These are phyloP conservation scores for Magnaporthiopsis incrustans DNA, from an alignment of 2,329 filamentous ascomycete species.

Conservation along the genomic window DNA sequence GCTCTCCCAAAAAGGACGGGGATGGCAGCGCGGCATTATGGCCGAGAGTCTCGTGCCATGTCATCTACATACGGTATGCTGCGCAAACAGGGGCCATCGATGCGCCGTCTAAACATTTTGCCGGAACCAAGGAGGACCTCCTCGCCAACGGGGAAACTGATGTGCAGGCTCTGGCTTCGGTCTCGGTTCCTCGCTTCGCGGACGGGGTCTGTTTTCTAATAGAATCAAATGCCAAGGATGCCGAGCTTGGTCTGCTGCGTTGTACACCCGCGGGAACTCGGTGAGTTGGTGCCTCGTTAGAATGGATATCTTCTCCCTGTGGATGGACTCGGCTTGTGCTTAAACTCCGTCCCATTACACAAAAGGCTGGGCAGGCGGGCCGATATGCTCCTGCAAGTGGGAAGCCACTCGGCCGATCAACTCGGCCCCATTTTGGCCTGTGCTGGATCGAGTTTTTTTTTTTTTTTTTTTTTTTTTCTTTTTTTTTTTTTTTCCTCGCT, in stretches of 20 bases:
- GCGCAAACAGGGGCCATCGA: not conserved
- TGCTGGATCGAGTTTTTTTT: not conserved
- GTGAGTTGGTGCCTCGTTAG: not conserved
- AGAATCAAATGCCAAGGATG: no score
- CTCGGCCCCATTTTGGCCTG: not conserved
- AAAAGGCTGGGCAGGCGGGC: not conserved
- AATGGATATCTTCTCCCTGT: not conserved
- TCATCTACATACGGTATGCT: not conserved
- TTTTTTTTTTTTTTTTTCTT: not conserved
- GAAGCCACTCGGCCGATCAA: slow-evolving; percentile 7
- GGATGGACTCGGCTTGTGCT: not conserved
- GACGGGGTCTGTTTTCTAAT: no score
- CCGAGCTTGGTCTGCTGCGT: no score
- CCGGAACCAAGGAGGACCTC: not conserved
- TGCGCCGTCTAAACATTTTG: not conserved
- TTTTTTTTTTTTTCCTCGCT: not conserved
- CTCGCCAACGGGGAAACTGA: not conserved
- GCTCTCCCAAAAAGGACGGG: not conserved
- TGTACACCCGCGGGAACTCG: not conserved
- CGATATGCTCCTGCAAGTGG: slow-evolving; percentile 7
- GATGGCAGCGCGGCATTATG: not conserved
- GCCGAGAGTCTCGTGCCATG: not conserved
- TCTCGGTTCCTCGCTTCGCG: not conserved
- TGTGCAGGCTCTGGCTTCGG: no score
- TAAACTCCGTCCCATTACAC: not conserved